Conservation (phyloP, 148 eudicot species). For the Rhododendron simsii region DNA sequence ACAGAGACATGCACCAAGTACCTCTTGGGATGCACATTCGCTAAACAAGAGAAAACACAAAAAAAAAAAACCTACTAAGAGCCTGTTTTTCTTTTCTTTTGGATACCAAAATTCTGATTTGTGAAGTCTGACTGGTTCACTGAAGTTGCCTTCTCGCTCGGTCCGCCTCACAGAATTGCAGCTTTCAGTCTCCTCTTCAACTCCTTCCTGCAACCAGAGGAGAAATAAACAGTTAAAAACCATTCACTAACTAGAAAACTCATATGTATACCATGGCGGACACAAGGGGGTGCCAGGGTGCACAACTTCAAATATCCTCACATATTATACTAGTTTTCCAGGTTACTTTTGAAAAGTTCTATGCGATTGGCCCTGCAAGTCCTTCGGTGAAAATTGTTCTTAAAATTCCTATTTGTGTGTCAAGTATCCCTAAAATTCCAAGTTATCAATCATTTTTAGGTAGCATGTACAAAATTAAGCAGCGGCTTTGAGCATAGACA, state of each 20-base stretch:
- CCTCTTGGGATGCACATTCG: background rate
- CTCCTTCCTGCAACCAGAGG: slow-evolving; percentile 46
- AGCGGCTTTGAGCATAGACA: background rate
- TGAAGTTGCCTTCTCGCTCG: background rate
- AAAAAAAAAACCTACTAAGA: background rate
- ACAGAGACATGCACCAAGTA: background rate
- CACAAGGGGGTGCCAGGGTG: background rate
- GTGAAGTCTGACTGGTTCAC: background rate
- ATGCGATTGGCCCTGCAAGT: background rate
- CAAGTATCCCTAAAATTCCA: too few relatives aligned
- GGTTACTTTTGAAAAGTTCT: background rate
- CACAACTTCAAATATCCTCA: background rate
- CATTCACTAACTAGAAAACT: background rate
- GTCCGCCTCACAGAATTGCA: background rate
- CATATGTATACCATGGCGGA: background rate
- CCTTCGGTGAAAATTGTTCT: background rate
- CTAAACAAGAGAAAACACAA: background rate
- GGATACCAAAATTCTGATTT: background rate
- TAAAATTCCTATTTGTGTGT: too few relatives aligned
- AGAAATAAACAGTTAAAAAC: background rate
- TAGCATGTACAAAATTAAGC: too few relatives aligned
- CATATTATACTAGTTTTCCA: too few relatives aligned
- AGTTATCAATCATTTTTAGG: too few relatives aligned
- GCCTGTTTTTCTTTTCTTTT: background rate
- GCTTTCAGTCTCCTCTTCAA: slow-evolving; percentile 58